phyloP scores from a whole-genome alignment of 306 rosid species.

The Trifolium pratense region DNA sequence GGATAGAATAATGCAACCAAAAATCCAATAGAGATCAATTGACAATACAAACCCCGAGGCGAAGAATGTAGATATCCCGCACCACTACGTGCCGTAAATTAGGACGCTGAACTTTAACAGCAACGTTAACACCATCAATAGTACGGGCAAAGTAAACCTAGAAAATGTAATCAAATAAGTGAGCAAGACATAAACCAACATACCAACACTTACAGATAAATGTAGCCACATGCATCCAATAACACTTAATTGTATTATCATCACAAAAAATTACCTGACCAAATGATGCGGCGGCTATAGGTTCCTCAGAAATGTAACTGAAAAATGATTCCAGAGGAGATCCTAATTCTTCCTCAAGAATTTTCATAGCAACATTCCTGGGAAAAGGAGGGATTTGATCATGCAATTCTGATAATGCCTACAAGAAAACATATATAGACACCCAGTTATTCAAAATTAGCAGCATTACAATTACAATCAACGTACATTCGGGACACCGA shows the following conservation, averaged over 20 bases:
- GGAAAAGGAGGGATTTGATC: constrained; percentile 96
- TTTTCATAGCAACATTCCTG: constrained; percentile 79
- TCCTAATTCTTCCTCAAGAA: constrained; percentile 87
- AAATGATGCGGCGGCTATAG: constrained; percentile 95
- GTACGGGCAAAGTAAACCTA: constrained; percentile 83
- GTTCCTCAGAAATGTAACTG: constrained; percentile 81
- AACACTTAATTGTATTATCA: constrained; percentile 22
- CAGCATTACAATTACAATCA: constrained; percentile 32
- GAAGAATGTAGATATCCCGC: constrained; percentile 93
- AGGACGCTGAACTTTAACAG: constrained; percentile 97
- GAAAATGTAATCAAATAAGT: constrained; percentile 37
- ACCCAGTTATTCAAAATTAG: constrained; percentile 34
- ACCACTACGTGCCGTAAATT: constrained; percentile 83
- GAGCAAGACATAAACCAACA: constrained; percentile 34
- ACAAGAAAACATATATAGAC: constrained; percentile 47
- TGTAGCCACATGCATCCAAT: constrained; percentile 26
- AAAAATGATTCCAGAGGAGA: constrained; percentile 73
- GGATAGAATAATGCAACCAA: constrained; percentile 24
- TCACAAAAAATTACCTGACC: constrained; percentile 76
- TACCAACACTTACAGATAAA: constrained; percentile 8
- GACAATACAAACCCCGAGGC: constrained; percentile 86
- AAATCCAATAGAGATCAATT: constrained; percentile 9
- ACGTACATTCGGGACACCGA: not conserved
- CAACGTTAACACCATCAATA: constrained; percentile 72
- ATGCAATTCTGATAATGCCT: constrained; percentile 91